Conservation (phyloP, 441 rosid species). For the Syzygium syzygioides region DNA sequence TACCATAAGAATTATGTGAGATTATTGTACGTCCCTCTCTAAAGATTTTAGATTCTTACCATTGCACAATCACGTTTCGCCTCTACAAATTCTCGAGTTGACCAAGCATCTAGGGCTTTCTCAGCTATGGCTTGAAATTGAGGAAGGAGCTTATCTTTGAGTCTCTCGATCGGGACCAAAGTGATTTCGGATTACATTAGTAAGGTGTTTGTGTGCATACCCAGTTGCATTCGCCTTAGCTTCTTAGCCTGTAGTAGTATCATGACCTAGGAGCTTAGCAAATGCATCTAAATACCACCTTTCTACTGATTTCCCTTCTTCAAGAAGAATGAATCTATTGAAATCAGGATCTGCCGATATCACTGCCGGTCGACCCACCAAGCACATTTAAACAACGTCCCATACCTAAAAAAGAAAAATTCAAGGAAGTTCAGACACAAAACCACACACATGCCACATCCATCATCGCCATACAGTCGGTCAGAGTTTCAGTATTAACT, state of each 20-base stretch:
- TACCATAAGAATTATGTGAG: background rate
- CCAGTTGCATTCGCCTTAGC: background rate
- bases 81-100: background rate
- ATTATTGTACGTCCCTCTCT: background rate
- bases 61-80: background rate
- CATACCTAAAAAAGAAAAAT: constrained; percentile 21
- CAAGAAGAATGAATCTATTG: constrained; percentile 19
- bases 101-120: background rate
- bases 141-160: background rate
- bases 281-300: constrained; percentile 23
- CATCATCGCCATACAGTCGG: background rate
- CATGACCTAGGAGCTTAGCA: constrained; percentile 18
- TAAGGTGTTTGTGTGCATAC: background rate
- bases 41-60: background rate
- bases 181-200: background rate
- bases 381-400: constrained; percentile 35
- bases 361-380: constrained; percentile 27
- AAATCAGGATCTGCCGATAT: constrained; percentile 34
- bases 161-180: background rate
- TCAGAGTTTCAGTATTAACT: background rate
- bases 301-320: constrained; percentile 26
- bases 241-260: background rate
- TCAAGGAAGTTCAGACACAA: background rate
- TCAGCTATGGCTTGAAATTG: background rate
- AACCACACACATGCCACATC: background rate